A percentile compares a stretch with the other conserved stretches of the same genome.
phyloP scores from a whole-genome alignment of 2,329 filamentous ascomycete species.

The Neoarthrinium moseri region DNA sequence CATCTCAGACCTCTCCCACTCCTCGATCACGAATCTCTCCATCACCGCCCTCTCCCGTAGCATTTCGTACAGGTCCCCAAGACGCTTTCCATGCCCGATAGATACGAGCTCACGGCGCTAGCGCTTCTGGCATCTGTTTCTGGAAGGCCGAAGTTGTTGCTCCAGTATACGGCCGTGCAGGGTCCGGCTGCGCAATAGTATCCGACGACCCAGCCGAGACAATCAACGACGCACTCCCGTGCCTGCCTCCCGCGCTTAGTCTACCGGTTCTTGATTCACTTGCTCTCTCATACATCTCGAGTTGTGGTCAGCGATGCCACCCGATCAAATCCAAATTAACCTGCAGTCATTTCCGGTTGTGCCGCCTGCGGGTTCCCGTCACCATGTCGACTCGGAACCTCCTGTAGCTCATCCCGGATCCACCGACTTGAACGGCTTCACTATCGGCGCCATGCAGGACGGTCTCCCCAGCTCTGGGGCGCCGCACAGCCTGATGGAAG shows the following conservation, averaged over 20 bases:
- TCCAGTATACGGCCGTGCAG: slow-evolving; percentile 23
- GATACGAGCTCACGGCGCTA: slow-evolving; percentile 19
- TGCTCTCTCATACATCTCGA: background rate
- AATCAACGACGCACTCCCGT: slow-evolving; percentile 11
- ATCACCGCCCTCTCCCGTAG: background rate
- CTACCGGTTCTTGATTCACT: background rate
- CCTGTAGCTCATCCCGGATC: slow-evolving; percentile 28
- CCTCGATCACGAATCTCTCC: background rate
- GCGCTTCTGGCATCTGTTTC: slow-evolving; percentile 23
- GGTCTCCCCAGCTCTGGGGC: slow-evolving; percentile 28
- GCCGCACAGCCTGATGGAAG: slow-evolving; percentile 39
- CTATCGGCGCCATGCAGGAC: slow-evolving; percentile 33
- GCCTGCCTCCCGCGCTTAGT: background rate
- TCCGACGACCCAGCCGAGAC: slow-evolving; percentile 4
- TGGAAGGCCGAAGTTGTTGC: slow-evolving; percentile 24
- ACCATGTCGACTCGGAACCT: slow-evolving; percentile 27
- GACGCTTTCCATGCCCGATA: slow-evolving; percentile 17
- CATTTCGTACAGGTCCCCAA: background rate
- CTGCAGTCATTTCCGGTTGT: slow-evolving; percentile 5
- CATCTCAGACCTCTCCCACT: slow-evolving; percentile 1
- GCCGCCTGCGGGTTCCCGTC: slow-evolving; percentile 29
- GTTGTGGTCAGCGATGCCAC: slow-evolving; percentile 38
- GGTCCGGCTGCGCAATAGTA: slow-evolving; percentile 15
- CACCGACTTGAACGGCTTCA: slow-evolving; percentile 33
- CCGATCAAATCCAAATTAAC: slow-evolving; percentile 26